Conservation (phyloP, 139 green algal species). For the Closterium sp. region DNA sequence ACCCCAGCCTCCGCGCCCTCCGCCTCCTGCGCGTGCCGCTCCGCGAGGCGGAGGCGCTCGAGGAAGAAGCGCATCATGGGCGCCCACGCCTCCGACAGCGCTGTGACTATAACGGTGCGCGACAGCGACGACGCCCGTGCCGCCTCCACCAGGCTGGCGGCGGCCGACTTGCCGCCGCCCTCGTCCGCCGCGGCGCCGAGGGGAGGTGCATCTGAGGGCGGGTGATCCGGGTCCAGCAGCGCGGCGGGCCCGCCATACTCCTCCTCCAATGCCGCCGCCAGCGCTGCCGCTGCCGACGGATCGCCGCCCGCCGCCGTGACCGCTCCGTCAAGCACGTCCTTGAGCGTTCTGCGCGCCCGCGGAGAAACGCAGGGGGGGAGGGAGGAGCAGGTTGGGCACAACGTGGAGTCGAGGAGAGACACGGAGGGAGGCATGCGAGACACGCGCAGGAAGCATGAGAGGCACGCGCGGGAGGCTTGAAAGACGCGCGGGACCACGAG, state of each 20-base stretch:
- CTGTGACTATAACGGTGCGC: slow-evolving; percentile 6
- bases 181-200: too few species aligned
- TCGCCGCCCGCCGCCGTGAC: not conserved
- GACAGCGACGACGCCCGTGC: not conserved
- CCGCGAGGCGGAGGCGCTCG: not conserved
- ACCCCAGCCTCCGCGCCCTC: not conserved
- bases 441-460: too few species aligned
- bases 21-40: not conserved
- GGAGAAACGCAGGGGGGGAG: not conserved
- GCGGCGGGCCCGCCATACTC: not conserved
- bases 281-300: not conserved
- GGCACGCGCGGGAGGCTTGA: too few species aligned
- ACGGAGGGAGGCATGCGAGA: not conserved
- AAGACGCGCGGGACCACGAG: too few species aligned
- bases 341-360: not conserved
- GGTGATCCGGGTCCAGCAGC: not conserved
- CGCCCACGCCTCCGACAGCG: not conserved
- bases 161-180: not conserved
- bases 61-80: slow-evolving; percentile 18
- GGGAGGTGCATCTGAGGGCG: too few species aligned
- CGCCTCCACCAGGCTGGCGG: not conserved
- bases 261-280: not conserved
- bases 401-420: not conserved
- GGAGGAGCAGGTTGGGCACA: not conserved
- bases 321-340: not conserved